Evolutionary conservation across 495 filamentous ascomycete species (phyloP).

Genomic region (Bacidia gigantensis): DNA sequence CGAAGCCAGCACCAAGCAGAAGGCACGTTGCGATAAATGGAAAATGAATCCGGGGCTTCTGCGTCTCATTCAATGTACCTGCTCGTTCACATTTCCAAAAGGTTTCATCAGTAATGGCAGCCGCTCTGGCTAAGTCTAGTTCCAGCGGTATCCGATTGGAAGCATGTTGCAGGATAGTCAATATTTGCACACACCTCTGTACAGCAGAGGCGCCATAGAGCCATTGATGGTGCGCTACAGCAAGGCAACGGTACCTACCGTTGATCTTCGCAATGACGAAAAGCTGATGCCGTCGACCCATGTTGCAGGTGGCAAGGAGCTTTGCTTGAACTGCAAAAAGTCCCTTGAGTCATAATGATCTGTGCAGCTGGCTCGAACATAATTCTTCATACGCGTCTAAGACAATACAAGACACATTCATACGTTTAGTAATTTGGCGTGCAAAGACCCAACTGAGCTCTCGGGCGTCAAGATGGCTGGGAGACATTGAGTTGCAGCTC

Average conservation of each 20-base stretch:
- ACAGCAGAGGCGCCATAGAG: constrained; percentile 6
- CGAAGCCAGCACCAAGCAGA: constrained; percentile 5
- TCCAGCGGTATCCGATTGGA: constrained; percentile 8
- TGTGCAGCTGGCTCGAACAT: too few species aligned
- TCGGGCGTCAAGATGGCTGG: too few species aligned
- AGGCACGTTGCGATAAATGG: constrained; percentile 15
- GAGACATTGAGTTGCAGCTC: too few species aligned
- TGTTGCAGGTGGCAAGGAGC: too few species aligned
- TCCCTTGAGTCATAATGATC: too few species aligned
- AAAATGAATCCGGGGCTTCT: constrained; percentile 1
- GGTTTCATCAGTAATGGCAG: neutral
- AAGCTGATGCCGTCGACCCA: constrained; percentile 14
- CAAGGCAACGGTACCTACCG: constrained; percentile 10
- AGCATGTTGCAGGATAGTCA: constrained; percentile 1
- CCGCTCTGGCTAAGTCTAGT: constrained; percentile 9
- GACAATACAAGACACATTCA: too few species aligned
- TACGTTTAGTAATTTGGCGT: too few species aligned
- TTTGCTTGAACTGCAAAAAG: too few species aligned
- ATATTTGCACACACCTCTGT: constrained; percentile 4
- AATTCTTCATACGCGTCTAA: too few species aligned
- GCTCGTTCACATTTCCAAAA: neutral
- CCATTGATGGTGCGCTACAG: constrained; percentile 11
- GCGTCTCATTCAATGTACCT: too few species aligned
- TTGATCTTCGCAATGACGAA: constrained; percentile 12
- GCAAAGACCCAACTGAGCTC: too few species aligned